Percentiles rank a stretch among this genome's conserved stretches.
Conservation (phyloP, 257 asterid genomes). For the Solanum lignicaule region DNA sequence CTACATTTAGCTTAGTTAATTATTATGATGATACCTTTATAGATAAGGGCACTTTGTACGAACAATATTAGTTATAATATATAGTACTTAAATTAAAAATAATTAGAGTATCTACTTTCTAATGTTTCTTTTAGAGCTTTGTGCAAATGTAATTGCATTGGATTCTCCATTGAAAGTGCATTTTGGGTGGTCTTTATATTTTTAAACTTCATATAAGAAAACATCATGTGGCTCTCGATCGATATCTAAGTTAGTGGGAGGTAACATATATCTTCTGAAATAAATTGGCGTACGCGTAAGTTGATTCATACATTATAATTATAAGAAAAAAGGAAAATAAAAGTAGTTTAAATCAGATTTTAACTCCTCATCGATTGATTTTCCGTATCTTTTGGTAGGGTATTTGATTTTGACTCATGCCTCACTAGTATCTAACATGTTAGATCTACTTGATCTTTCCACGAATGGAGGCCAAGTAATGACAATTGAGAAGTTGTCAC, state of each 20-base stretch:
- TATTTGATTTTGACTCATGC: neutral
- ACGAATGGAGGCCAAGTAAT: neutral
- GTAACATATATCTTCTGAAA: neutral
- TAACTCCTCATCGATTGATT: neutral
- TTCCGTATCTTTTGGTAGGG: neutral
- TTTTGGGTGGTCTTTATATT: neutral
- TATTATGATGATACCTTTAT: neutral
- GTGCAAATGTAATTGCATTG: neutral
- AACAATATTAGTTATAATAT: neutral
- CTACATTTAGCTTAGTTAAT: neutral
- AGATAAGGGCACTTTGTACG: constrained; percentile 4
- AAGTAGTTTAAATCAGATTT: neutral
- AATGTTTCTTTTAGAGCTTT: constrained; percentile 1
- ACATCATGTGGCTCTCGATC: neutral
- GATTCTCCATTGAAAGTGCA: neutral
- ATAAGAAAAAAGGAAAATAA: neutral
- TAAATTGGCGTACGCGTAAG: neutral
- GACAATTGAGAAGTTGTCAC: neutral
- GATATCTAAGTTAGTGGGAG: neutral
- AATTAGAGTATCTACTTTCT: neutral
- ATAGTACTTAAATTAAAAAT: neutral
- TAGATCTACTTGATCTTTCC: neutral
- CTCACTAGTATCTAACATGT: neutral
- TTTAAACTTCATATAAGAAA: neutral
- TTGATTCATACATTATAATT: neutral